A percentile compares a stretch with the other conserved stretches of the same genome.
phyloP scores from a whole-genome alignment of 2,329 filamentous ascomycete genomes.

The Mycosphaerella sp. region DNA sequence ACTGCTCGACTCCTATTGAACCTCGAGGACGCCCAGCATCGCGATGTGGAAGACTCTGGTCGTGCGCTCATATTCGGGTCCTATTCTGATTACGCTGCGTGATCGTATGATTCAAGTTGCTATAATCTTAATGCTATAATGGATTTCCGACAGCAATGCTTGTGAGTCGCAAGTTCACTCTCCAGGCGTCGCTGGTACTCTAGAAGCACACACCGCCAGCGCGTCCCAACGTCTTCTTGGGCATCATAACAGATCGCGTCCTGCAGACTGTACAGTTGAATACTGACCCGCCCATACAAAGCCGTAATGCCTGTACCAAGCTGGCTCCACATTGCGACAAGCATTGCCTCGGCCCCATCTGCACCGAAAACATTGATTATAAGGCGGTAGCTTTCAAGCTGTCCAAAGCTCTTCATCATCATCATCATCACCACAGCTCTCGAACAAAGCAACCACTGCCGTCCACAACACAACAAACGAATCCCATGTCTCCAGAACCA shows the following conservation, averaged over 20 bases:
- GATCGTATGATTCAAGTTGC: background rate
- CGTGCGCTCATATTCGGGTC: conserved; percentile 61
- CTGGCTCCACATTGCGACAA: background rate
- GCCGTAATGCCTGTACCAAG: background rate
- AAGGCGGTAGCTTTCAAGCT: background rate
- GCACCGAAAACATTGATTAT: background rate
- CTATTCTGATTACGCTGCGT: conserved; percentile 11
- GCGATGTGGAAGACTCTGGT: conserved; percentile 55
- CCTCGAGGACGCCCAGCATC: conserved; percentile 58
- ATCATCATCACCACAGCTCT: background rate
- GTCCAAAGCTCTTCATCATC: background rate
- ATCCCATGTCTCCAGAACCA: conserved; percentile 20
- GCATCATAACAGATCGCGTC: background rate
- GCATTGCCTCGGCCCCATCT: conserved; percentile 7
- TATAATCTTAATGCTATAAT: no score
- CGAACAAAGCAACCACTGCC: no score
- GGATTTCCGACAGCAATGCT: background rate
- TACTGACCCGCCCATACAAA: background rate
- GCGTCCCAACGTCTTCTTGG: background rate
- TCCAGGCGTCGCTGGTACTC: no score
- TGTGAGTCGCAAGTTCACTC: background rate
- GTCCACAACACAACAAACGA: background rate
- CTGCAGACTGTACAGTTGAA: background rate
- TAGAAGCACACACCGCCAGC: background rate
- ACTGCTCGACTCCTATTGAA: conserved; percentile 58